phyloP scores from a whole-genome alignment of 805 yeast genomes.

The Cyberlindnera maritima region DNA sequence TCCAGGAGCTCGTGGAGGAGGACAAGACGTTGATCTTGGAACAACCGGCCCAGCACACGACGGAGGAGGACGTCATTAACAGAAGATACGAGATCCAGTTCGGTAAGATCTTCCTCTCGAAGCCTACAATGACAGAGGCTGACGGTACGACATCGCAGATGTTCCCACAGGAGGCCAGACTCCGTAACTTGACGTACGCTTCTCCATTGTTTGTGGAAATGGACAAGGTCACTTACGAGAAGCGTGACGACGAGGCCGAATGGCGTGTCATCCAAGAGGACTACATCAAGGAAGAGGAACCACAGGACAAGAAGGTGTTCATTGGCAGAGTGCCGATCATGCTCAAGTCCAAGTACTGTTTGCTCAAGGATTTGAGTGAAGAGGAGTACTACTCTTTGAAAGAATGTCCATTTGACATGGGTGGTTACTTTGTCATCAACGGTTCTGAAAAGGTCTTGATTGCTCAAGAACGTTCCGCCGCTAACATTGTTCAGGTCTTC shows the following conservation, averaged over 20 bases:
- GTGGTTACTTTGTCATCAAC: constrained; percentile 97
- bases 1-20: constrained; percentile 95
- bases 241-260: constrained; percentile 69
- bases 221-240: constrained; percentile 83
- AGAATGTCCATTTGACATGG: constrained; percentile 99
- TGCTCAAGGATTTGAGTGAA: constrained; percentile 84
- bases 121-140: constrained; percentile 98
- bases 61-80: constrained; percentile 85
- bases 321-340: constrained; percentile 98
- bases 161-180: constrained; percentile 97
- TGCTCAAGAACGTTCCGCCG: constrained; percentile 98
- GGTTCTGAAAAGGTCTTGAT: constrained; percentile 98
- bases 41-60: constrained; percentile 96
- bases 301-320: constrained; percentile 71
- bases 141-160: constrained; percentile 99
- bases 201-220: constrained; percentile 96
- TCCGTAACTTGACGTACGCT: constrained; percentile 93
- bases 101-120: constrained; percentile 93
- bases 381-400: constrained; percentile 92
- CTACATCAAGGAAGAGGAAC: constrained; percentile 50
- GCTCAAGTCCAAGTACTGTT: constrained; percentile 95
- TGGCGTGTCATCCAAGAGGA: constrained; percentile 61
- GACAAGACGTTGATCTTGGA: constrained; percentile 92
- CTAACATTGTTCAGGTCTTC: constrained; percentile 97
- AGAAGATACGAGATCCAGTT: constrained; percentile 95